Base-by-base conservation (phyloP, 495 filamentous ascomycete species). In the Hypoxylon fuscum region DNA sequence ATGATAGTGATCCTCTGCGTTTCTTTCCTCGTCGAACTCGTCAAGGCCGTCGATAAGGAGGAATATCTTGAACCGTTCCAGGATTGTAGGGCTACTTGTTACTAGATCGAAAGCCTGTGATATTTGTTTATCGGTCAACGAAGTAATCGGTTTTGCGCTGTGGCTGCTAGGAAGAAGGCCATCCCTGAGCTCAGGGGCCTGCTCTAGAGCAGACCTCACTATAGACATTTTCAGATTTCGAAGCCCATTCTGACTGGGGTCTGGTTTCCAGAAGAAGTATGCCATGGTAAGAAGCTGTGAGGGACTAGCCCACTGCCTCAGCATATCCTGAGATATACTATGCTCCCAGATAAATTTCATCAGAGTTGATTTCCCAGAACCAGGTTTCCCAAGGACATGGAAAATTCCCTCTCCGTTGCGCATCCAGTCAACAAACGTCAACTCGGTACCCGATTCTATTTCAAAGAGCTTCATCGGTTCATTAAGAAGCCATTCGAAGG, bases 301-400 rank as follows among this genome's bases (percentile, higher is more conserved):
- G n/a, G 25, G 1, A 0, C 41, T 18, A 18, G 52, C 52, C 52
- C 52, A 55, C 11, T 55, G 1, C 12, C 6, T 9, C 7, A 55
- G 20, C 41, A 27, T 37, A 9, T 37, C 9, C 12, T 27, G 6
- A 11, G 15, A 45, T n/a, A 18, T 4, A 15, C 38, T 12, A 8
- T 55, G 52, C 2, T 46, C 23, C 52, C 41, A 55, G 29, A 55
- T 46, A 29, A 55, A 38, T 34, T 55, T 55, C 52, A 55, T 52
- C 9, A 52, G 14, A 12, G 34, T 41, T 4, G 49, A n/a, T n/a
- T n/a, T n/a, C n/a, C n/a, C n/a, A n/a, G n/a, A n/a, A n/a, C n/a
- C n/a, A n/a, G n/a, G n/a, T 29, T 42, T 52, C 38, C 7, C 49
- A 20, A 55, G 52, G 11, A 55, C 34, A 27, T 55, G 52, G n/a